These are phyloP conservation scores for Yamadazyma atmosphaerica DNA, from an alignment of 1,139 yeast species.

Conservation along the genomic window DNA sequence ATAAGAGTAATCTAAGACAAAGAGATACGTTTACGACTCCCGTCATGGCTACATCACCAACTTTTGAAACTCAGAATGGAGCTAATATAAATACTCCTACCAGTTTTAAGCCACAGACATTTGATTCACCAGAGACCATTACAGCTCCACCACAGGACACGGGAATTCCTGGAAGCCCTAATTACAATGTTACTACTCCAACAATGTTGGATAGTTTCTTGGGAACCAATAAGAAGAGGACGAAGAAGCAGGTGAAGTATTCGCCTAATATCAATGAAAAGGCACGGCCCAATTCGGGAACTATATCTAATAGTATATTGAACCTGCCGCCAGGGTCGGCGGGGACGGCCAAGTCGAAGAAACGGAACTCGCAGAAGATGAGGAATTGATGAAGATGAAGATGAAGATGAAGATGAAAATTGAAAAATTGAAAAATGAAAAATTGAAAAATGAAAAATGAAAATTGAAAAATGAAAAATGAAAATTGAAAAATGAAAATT, in stretches of 20 bases:
- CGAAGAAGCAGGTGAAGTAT: slow-evolving; percentile 18
- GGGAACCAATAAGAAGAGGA: slow-evolving; percentile 27
- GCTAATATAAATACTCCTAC: slow-evolving; percentile 7
- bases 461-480: neutral
- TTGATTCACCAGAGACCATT: slow-evolving; percentile 9
- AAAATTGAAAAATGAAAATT: no score
- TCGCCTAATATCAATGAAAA: slow-evolving; percentile 8
- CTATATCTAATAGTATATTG: neutral
- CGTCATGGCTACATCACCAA: slow-evolving; percentile 22
- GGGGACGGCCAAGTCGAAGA: slow-evolving; percentile 18
- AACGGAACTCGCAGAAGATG: slow-evolving; percentile 22
- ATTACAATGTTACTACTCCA: slow-evolving; percentile 9
- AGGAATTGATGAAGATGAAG: slow-evolving; percentile 10
- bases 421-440: neutral
- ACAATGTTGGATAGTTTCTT: slow-evolving; percentile 30
- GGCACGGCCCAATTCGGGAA: slow-evolving; percentile 9
- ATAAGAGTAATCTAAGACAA: slow-evolving; percentile 22
- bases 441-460: neutral
- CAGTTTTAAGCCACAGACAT: slow-evolving; percentile 8
- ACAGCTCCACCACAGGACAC: slow-evolving; percentile 2
- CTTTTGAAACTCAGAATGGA: slow-evolving; percentile 19
- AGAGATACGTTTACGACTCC: slow-evolving; percentile 26
- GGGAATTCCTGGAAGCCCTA: no score
- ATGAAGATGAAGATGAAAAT: slow-evolving; percentile 1
- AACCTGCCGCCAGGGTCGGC: slow-evolving; percentile 12